phyloP scores from a whole-genome alignment of 352 stramenopile genomes.

The Aphanomyces invadans region DNA sequence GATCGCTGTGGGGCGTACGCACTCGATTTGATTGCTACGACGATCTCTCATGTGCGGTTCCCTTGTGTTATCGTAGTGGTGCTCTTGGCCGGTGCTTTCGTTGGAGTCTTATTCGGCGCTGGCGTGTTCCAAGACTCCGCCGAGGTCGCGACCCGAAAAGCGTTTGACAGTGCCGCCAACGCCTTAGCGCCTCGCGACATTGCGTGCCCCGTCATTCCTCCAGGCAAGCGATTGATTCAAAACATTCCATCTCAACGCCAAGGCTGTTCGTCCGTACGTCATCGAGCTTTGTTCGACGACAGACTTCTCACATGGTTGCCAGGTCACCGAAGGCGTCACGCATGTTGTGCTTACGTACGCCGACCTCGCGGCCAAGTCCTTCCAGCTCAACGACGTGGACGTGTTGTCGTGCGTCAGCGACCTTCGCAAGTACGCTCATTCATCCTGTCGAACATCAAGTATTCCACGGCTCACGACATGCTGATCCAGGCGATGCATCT shows the following conservation, averaged over 20 bases:
- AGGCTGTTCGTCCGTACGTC: neutral
- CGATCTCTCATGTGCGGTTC: neutral
- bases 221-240: neutral
- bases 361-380: neutral
- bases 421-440: slow-evolving; percentile 12
- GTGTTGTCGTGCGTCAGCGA: neutral
- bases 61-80: neutral
- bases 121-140: neutral
- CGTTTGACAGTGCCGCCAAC: neutral
- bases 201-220: neutral
- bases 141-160: neutral
- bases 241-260: neutral
- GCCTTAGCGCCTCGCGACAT: neutral
- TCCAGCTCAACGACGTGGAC: slow-evolving; percentile 8
- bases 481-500: slow-evolving; percentile 13
- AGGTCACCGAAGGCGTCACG: slow-evolving; percentile 20
- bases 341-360: slow-evolving; percentile 18
- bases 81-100: neutral
- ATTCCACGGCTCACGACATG: neutral
- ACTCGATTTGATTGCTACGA: neutral
- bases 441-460: no score
- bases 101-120: slow-evolving; percentile 3
- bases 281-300: neutral
- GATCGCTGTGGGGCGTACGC: slow-evolving; percentile 7
- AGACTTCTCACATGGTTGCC: neutral